A percentile compares a stretch with the other conserved stretches of the same genome.
These are phyloP conservation scores for Aspergillus hancockii DNA, from an alignment of 495 filamentous ascomycete species.

Conservation along the genomic window DNA sequence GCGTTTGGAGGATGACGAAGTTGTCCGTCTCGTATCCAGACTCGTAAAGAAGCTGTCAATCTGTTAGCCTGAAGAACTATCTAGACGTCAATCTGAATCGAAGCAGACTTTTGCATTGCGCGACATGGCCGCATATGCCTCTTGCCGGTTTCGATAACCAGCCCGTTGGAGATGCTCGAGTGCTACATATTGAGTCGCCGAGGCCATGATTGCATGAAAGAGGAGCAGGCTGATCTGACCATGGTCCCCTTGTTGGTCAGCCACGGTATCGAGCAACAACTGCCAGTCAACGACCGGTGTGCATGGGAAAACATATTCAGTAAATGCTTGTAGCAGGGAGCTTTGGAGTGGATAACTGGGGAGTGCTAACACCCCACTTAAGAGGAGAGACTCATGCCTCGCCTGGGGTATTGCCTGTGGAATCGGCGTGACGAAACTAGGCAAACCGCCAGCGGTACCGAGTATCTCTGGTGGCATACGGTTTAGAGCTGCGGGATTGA, in stretches of 20 bases:
- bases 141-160: conserved; percentile 18
- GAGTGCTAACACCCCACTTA: conserved; percentile 19
- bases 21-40: conserved; percentile 18
- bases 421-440: conserved; percentile 22
- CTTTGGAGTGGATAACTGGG: conserved; percentile 17
- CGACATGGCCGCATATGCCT: conserved; percentile 22
- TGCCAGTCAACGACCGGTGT: conserved; percentile 26
- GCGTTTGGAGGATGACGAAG: conserved; percentile 17
- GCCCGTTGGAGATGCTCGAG: conserved; percentile 18
- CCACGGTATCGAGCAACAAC: conserved; percentile 11
- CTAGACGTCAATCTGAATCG: background rate
- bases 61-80: background rate
- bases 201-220: conserved; percentile 23
- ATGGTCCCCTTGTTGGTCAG: conserved; percentile 10
- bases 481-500: too few relatives aligned
- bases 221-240: conserved; percentile 23
- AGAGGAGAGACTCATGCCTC: conserved; percentile 17
- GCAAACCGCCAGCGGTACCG: conserved; percentile 5
- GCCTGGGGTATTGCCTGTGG: conserved; percentile 14
- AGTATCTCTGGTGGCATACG: too few relatives aligned
- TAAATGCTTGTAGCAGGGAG: conserved; percentile 21
- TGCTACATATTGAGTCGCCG: conserved; percentile 22
- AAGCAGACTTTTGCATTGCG: conserved; percentile 20
- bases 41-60: conserved; percentile 23
- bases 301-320: conserved; percentile 20